These are phyloP conservation scores for Aspergillus baeticus DNA, from an alignment of 495 filamentous ascomycete genomes.

Conservation along the genomic window DNA sequence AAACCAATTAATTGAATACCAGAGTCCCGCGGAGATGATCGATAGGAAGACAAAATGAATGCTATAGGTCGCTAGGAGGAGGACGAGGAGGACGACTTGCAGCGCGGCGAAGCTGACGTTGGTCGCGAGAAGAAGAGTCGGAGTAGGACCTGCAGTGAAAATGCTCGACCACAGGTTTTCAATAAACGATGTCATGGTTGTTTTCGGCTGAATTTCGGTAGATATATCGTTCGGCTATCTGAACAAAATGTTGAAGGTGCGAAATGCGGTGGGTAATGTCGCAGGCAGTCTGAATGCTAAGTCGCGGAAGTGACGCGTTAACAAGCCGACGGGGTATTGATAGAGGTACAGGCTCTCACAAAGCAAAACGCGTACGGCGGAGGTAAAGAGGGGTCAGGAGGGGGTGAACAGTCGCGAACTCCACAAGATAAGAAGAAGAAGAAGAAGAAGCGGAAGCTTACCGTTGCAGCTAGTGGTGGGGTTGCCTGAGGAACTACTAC, in stretches of 20 bases:
- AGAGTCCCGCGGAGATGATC: conserved; percentile 73
- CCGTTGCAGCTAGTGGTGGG: neutral
- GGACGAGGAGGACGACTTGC: conserved; percentile 70
- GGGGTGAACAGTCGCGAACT: neutral
- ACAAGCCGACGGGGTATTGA: too few species aligned
- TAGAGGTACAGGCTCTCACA: neutral
- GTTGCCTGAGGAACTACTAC: conserved; percentile 1
- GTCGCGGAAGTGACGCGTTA: too few species aligned
- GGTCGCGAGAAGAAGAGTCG: conserved; percentile 82
- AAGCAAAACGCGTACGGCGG: neutral
- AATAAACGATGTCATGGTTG: conserved; percentile 74
- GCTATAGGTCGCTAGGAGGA: conserved; percentile 80
- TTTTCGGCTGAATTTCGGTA: neutral
- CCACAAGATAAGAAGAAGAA: neutral
- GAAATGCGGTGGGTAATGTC: too few species aligned
- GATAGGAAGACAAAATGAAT: conserved; percentile 85
- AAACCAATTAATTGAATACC: conserved; percentile 97
- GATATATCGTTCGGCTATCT: neutral
- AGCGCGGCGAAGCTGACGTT: conserved; percentile 85
- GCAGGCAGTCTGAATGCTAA: too few species aligned
- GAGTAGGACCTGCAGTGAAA: conserved; percentile 88
- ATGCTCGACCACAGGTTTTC: conserved; percentile 84
- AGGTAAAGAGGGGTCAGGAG: neutral
- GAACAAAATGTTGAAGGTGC: neutral
- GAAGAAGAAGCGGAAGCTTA: neutral